Evolutionary conservation across 1,139 yeast species (phyloP).

Genomic region (Geotrichum australiense): DNA sequence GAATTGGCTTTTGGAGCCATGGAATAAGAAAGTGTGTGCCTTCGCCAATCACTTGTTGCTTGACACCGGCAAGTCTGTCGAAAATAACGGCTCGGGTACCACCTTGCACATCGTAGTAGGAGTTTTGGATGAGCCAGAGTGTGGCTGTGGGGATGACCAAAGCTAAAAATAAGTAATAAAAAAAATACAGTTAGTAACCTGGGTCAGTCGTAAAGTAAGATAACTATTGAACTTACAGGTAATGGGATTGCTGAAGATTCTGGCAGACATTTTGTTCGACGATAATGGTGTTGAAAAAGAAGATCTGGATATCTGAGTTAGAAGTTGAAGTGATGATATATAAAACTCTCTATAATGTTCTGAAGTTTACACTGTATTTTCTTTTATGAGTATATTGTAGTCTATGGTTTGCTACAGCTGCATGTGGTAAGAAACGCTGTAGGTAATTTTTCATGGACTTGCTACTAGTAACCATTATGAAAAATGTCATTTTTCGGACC

Average conservation of each 20-base stretch:
- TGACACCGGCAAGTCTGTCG: constrained; percentile 86
- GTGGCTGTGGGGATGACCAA: constrained; percentile 28
- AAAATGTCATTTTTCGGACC: constrained; percentile 15
- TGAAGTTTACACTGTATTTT: neutral
- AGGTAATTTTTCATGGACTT: too few species aligned
- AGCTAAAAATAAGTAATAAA: constrained; percentile 21
- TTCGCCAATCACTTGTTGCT: constrained; percentile 81
- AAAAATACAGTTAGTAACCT: too few species aligned
- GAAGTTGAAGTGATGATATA: neutral
- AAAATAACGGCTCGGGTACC: constrained; percentile 94
- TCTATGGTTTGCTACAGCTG: too few species aligned
- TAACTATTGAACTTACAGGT: constrained; percentile 14
- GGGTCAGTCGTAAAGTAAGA: neutral
- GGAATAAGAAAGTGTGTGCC: constrained; percentile 95
- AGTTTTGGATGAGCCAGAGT: constrained; percentile 26
- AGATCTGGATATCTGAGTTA: too few species aligned
- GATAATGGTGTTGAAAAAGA: too few species aligned
- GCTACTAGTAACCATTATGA: too few species aligned
- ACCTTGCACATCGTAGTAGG: constrained; percentile 80
- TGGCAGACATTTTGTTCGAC: too few species aligned
- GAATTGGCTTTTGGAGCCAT: constrained; percentile 88
- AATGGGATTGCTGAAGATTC: constrained; percentile 18
- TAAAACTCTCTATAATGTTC: neutral
- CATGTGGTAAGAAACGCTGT: too few species aligned
- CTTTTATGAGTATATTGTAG: too few species aligned